A percentile compares a stretch with the other conserved stretches of the same genome.
These are phyloP conservation scores for Solanum etuberosum DNA, from an alignment of 257 asterid genomes.

Conservation along the genomic window DNA sequence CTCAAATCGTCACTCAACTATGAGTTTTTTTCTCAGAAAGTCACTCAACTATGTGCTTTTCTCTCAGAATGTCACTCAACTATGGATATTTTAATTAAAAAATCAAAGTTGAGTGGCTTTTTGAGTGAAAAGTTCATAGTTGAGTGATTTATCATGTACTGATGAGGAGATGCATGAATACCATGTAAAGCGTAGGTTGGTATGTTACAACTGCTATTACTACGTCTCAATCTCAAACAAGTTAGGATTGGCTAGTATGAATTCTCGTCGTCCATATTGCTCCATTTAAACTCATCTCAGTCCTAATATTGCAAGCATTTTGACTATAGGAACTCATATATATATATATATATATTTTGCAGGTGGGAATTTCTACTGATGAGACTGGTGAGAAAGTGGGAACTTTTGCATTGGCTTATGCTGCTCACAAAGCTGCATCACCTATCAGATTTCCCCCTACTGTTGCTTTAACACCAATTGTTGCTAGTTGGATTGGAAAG, in stretches of 20 bases:
- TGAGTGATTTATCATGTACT: background rate
- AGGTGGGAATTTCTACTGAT: slow-evolving; percentile 61
- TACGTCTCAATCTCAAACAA: background rate
- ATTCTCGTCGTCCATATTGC: background rate
- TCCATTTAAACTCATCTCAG: background rate
- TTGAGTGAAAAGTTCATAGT: background rate
- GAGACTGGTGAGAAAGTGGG: slow-evolving; percentile 90
- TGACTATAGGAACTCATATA: background rate
- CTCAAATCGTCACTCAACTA: background rate
- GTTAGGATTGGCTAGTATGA: background rate
- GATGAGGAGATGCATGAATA: background rate
- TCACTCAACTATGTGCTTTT: no score
- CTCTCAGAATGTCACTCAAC: no score
- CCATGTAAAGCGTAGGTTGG: background rate
- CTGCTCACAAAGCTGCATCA: slow-evolving; percentile 98
- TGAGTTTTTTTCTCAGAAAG: no score
- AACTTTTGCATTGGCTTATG: slow-evolving; percentile 90
- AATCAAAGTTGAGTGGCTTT: no score
- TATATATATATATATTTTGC: slow-evolving; percentile 2
- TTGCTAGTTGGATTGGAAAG: slow-evolving; percentile 89
- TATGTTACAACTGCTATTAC: background rate
- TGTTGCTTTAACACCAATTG: slow-evolving; percentile 88
- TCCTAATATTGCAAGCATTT: background rate
- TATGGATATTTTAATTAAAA: no score
- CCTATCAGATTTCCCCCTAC: slow-evolving; percentile 96